Evolutionary conservation across 148 eudicot genomes (phyloP), one percentile per base, ranked within the genome.

Genomic region (Diospyros kaki): DNA sequence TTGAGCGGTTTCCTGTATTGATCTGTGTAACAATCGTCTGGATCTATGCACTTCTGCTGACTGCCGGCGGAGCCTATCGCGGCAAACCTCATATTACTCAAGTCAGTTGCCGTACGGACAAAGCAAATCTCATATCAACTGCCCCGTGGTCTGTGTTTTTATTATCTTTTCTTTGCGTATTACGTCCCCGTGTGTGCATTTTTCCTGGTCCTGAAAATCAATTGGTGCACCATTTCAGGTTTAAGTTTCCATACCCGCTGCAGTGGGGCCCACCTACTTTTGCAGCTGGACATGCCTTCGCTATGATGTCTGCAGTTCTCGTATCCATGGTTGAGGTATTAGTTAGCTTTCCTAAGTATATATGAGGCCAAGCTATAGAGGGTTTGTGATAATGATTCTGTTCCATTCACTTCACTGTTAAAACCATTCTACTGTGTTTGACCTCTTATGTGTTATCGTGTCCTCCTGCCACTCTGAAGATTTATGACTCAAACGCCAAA

Each of bases 231-330:
- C 43, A 13, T 28, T 71, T 73, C 67, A 95, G 99, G 99, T 93
- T 96, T 86, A 96, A 83, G 81, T 93, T 96, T 73, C 99, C 99
- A 10, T 96, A 96, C 78, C 99, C 98, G 17, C 80, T 93, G 79
- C 99, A 96, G 78, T 96, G 99, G 99, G 99, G 99, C 54, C 93
- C 99, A 18, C 99, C 99, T 69, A 91, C 99, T 1, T 96, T 96
- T 73, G 77, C 98, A 54, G 98, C 95, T 1, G 99, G 99, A 18
- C 98, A 93, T 82, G 81, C 84, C 13, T 84, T 96, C 77, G 99
- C 98, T 7, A 96, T 96, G 99, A 96, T 96, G 99, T 91, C 99
- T 42, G 86, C 98, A 4, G 99, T 96, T 72, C 89, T 96, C 40
- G 99, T 96, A 39, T 96, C 99, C 39, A 96, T 96, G 97, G 84